A percentile compares a stretch with the other conserved stretches of the same genome.
phyloP scores from a whole-genome alignment of 306 rosid genomes.

The Pyrus pyrifolia region DNA sequence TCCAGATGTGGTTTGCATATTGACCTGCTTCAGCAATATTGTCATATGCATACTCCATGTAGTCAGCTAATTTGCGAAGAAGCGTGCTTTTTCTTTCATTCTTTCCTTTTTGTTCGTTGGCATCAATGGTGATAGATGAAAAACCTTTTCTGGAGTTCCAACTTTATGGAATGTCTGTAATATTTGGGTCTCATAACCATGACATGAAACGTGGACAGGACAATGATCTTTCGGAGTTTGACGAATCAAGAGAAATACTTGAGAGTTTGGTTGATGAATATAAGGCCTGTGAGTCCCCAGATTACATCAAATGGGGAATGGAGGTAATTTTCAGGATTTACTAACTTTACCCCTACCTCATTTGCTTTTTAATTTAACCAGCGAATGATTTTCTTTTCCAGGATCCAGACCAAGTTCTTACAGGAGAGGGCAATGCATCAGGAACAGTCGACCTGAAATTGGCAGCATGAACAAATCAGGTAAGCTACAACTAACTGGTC shows the following conservation, averaged over 20 bases:
- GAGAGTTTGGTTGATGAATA: conserved; percentile 97
- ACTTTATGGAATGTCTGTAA: conserved; percentile 12
- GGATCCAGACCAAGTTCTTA: conserved; percentile 72
- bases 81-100: background rate
- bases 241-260: conserved; percentile 91
- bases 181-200: conserved; percentile 17
- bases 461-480: conserved; percentile 41
- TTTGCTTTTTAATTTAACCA: conserved; percentile 6
- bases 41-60: background rate
- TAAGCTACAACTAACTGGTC: conserved; percentile 21
- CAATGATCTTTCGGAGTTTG: conserved; percentile 98
- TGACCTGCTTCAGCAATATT: background rate
- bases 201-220: conserved; percentile 55
- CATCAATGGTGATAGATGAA: background rate
- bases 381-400: conserved; percentile 26
- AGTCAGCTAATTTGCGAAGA: background rate
- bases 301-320: conserved; percentile 99
- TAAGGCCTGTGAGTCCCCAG: conserved; percentile 98
- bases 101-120: background rate
- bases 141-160: conserved; percentile 11
- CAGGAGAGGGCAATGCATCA: conserved; percentile 77
- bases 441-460: conserved; percentile 73
- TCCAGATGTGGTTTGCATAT: background rate
- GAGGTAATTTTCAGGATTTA: conserved; percentile 57
- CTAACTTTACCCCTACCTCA: conserved; percentile 3